Evolutionary conservation across 148 eudicot genomes (phyloP).

Genomic region (Persicaria maculosa): DNA sequence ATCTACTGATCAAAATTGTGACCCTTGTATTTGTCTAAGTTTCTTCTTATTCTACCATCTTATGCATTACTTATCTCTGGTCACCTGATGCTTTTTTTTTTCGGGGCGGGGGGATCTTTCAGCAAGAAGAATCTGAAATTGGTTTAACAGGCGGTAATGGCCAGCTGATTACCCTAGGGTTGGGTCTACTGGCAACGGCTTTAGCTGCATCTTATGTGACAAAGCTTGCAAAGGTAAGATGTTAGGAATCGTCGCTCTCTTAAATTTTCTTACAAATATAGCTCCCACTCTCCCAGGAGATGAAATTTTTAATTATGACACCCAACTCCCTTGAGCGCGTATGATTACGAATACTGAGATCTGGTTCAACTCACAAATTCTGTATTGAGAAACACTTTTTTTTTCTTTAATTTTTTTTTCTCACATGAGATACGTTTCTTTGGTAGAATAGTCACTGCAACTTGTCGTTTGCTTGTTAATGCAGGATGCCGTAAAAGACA

Average conservation of each 20-base stretch:
- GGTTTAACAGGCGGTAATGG: conserved; percentile 61
- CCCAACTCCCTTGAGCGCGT: too few species aligned
- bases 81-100: neutral
- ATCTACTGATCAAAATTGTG: neutral
- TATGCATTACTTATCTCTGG: neutral
- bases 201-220: conserved; percentile 88
- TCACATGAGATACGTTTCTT: too few species aligned
- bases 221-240: conserved; percentile 70
- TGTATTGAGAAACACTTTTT: too few species aligned
- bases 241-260: neutral
- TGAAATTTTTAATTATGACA: too few species aligned
- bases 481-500: conserved; percentile 9
- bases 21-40: neutral
- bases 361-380: too few species aligned
- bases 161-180: conserved; percentile 77
- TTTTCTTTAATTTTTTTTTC: too few species aligned
- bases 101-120: too few species aligned
- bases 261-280: neutral
- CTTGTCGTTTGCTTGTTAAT: neutral
- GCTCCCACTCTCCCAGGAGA: too few species aligned
- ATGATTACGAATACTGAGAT: too few species aligned
- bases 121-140: conserved; percentile 82
- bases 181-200: conserved; percentile 80
- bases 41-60: neutral
- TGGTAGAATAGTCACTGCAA: neutral